A percentile compares a stretch with the other conserved stretches of the same genome.
phyloP scores from a whole-genome alignment of 768 basidiomycete genomes.

The Austroboletus festivus region DNA sequence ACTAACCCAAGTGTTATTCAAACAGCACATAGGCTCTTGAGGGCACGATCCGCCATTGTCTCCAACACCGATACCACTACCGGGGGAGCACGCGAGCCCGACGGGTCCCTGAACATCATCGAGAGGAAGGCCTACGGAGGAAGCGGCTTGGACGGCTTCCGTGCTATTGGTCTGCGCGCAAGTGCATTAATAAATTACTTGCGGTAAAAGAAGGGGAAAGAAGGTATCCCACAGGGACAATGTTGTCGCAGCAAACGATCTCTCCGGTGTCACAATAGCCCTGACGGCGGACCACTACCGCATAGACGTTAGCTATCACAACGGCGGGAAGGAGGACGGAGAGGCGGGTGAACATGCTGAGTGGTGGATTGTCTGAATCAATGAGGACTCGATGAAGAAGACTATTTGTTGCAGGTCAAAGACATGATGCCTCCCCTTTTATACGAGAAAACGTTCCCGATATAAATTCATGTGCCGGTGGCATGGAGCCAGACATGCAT shows the following conservation, averaged over 20 bases:
- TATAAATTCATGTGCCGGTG: not conserved
- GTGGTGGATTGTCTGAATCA: not conserved
- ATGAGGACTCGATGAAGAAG: not conserved
- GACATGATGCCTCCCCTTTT: not conserved
- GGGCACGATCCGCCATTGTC: too few species aligned
- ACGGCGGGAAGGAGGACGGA: too few species aligned
- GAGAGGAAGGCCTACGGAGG: not conserved
- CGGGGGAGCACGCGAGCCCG: not conserved
- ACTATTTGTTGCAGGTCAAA: not conserved
- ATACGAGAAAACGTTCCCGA: not conserved
- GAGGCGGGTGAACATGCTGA: too few species aligned
- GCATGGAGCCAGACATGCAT: not conserved
- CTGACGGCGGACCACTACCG: too few species aligned
- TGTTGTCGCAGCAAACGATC: not conserved
- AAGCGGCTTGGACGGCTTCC: not conserved
- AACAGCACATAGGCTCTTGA: too few species aligned
- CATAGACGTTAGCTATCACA: too few species aligned
- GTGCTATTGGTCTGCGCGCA: not conserved
- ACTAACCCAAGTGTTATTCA: too few species aligned
- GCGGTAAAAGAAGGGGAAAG: too few species aligned
- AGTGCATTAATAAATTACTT: not conserved
- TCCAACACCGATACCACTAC: not conserved
- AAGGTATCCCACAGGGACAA: not conserved
- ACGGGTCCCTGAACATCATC: not conserved
- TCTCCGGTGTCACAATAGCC: not conserved